phyloP scores from a whole-genome alignment of 495 filamentous ascomycete genomes.

The Hypoxylon cercidicola region DNA sequence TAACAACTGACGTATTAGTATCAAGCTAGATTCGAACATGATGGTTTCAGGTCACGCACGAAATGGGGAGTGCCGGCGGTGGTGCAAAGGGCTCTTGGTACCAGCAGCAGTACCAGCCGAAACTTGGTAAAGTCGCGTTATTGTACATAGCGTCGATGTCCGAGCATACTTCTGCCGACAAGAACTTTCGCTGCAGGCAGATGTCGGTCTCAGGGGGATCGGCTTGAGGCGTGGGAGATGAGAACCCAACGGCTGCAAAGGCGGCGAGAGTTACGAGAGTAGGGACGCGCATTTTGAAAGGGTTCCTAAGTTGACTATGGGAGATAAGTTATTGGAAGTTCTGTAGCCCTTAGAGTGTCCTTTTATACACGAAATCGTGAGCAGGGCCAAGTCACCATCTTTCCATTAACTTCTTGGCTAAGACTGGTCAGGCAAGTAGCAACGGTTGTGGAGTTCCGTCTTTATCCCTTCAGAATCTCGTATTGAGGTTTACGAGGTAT shows the following conservation, averaged over 20 bases:
- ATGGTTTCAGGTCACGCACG: slow-evolving; percentile 21
- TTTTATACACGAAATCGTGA: slow-evolving; percentile 28
- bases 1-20: slow-evolving; percentile 11
- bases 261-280: slow-evolving; percentile 21
- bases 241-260: slow-evolving; percentile 14
- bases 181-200: slow-evolving; percentile 34
- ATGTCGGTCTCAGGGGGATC: slow-evolving; percentile 29
- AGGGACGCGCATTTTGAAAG: slow-evolving; percentile 31
- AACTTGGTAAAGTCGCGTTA: slow-evolving; percentile 28
- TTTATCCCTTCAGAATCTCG: slow-evolving; percentile 30
- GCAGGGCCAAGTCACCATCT: background rate
- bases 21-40: background rate
- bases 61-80: slow-evolving; percentile 26
- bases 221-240: slow-evolving; percentile 19
- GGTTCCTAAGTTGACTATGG: background rate
- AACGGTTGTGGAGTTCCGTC: slow-evolving; percentile 29
- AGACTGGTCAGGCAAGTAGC: slow-evolving; percentile 23
- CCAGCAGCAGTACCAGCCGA: slow-evolving; percentile 41
- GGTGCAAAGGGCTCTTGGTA: slow-evolving; percentile 33
- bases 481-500: slow-evolving; percentile 25
- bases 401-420: slow-evolving; percentile 20
- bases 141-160: slow-evolving; percentile 34
- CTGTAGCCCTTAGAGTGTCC: background rate
- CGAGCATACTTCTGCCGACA: slow-evolving; percentile 9
- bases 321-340: background rate